phyloP scores from a whole-genome alignment of 768 basidiomycete species.

The Leucogyrophana mollusca region DNA sequence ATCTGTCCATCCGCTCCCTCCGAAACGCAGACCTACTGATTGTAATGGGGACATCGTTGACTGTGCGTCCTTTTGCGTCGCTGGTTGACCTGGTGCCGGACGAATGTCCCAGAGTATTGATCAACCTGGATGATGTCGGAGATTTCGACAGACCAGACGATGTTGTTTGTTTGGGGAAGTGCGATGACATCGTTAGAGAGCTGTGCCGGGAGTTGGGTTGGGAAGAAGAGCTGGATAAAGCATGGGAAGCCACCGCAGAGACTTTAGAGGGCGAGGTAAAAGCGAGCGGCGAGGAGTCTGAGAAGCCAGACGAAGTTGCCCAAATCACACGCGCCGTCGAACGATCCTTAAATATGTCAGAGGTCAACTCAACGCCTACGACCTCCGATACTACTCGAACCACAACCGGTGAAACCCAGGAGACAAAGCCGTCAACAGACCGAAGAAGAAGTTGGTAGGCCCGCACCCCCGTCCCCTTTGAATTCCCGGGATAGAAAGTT shows the following conservation, averaged over 20 bases:
- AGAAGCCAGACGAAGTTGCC: conserved; percentile 23
- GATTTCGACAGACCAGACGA: conserved; percentile 59
- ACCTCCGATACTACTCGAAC: no score
- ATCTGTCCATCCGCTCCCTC: conserved; percentile 51
- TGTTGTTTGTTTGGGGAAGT: conserved; percentile 64
- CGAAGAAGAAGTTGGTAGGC: no score
- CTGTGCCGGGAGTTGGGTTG: conserved; percentile 73
- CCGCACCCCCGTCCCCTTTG: no score
- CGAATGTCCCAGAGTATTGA: conserved; percentile 76
- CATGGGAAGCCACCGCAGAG: conserved; percentile 54
- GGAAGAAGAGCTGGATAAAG: conserved; percentile 55
- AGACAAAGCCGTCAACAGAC: no score
- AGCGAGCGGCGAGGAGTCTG: conserved; percentile 4
- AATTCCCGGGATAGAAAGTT: no score
- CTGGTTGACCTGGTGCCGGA: conserved; percentile 57
- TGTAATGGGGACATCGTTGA: conserved; percentile 88
- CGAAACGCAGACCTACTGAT: conserved; percentile 80
- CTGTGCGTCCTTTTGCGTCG: conserved; percentile 84
- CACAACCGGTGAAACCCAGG: no score
- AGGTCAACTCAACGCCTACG: no score
- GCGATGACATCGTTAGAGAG: conserved; percentile 63
- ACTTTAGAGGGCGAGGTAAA: conserved; percentile 18
- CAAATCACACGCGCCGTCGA: conserved; percentile 12
- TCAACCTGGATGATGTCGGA: conserved; percentile 85
- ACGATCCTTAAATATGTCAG: neutral